Evolutionary conservation across 805 yeast genomes (phyloP).

Genomic region (Candida nanaspora): DNA sequence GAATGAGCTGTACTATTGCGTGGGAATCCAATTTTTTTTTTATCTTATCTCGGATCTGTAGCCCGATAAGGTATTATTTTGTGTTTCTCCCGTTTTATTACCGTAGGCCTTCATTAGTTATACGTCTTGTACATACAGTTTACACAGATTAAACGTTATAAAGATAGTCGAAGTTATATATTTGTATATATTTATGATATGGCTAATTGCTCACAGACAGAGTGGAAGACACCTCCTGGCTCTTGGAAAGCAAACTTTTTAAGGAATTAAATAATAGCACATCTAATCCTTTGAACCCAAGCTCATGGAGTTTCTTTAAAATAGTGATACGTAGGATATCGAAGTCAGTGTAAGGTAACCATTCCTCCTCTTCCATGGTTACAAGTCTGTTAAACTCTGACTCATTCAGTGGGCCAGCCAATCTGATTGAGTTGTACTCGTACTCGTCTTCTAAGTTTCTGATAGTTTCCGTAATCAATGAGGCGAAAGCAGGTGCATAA

Average conservation of each 20-base stretch:
- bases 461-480: slow-evolving; percentile 34
- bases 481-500: slow-evolving; percentile 45
- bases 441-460: slow-evolving; percentile 39
- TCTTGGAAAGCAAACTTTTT: slow-evolving; percentile 34
- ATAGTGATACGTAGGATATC: slow-evolving; percentile 40
- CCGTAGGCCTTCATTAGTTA: no score
- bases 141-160: no score
- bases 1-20: no score
- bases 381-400: slow-evolving; percentile 29
- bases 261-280: slow-evolving; percentile 47
- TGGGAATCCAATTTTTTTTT: no score
- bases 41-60: no score
- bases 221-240: background rate
- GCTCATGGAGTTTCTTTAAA: slow-evolving; percentile 29
- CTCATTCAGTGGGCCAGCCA: slow-evolving; percentile 48
- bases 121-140: no score
- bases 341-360: slow-evolving; percentile 31
- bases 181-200: no score
- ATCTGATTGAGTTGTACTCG: slow-evolving; percentile 26
- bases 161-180: no score
- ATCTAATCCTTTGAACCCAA: slow-evolving; percentile 43
- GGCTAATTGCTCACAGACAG: no score
- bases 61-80: no score
- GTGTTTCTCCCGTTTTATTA: no score
- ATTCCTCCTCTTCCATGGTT: slow-evolving; percentile 16